Conservation (phyloP, 78 protist genomes). For the Pelomyxa schiedti region DNA sequence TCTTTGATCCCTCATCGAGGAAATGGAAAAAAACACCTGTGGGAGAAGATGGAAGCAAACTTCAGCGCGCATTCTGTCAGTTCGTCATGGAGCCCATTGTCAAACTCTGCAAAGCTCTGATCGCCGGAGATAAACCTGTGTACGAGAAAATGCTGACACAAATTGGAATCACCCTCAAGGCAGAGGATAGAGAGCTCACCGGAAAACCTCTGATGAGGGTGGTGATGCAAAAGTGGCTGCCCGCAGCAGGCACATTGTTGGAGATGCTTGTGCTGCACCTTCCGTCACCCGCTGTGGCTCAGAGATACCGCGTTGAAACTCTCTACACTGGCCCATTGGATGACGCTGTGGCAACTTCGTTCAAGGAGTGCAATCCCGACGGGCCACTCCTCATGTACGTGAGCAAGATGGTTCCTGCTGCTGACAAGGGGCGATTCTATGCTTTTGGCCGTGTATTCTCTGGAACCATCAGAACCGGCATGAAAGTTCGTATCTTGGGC, state of each 20-base stretch:
- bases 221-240: constrained; percentile 32
- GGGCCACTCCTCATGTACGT: constrained; percentile 58
- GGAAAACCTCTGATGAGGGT: constrained; percentile 11
- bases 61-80: constrained; percentile 33
- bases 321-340: constrained; percentile 46
- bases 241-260: constrained; percentile 28
- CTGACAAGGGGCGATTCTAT: constrained; percentile 1
- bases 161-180: constrained; percentile 10
- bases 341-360: constrained; percentile 14
- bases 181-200: constrained; percentile 3
- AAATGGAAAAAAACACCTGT: constrained; percentile 11
- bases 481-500: constrained; percentile 3
- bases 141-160: background rate
- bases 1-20: constrained; percentile 35
- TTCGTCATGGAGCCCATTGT: constrained; percentile 54
- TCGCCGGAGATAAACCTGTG: background rate
- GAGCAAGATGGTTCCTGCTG: constrained; percentile 37
- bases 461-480: constrained; percentile 37
- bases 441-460: constrained; percentile 64
- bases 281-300: constrained; percentile 67
- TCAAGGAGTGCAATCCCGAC: constrained; percentile 40
- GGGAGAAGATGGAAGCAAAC: background rate
- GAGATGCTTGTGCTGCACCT: constrained; percentile 42
- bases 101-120: background rate
- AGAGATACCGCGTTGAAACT: constrained; percentile 21